phyloP scores from a whole-genome alignment of 257 asterid genomes.

The Salvia miltiorrhiza region DNA sequence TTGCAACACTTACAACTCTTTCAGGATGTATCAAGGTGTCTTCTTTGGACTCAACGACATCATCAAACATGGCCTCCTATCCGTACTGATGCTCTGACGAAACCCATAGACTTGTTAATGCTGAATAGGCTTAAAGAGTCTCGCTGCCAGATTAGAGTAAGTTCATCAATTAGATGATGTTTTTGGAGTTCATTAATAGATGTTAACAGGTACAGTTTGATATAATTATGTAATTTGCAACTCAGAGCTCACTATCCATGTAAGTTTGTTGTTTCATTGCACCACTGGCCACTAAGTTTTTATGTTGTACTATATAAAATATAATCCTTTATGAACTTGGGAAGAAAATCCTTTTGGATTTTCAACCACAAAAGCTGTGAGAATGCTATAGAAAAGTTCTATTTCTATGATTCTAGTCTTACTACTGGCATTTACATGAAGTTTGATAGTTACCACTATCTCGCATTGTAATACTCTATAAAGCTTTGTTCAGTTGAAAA shows the following conservation, averaged over 20 bases:
- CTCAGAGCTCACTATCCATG: neutral
- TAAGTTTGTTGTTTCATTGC: neutral
- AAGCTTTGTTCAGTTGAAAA: neutral
- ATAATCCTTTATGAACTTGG: neutral
- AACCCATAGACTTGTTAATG: conserved; percentile 83
- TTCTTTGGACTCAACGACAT: conserved; percentile 98
- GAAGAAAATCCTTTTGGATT: neutral
- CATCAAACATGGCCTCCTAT: conserved; percentile 99
- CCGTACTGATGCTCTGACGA: conserved; percentile 87
- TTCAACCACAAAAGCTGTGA: conserved; percentile 11
- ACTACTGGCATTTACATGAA: neutral
- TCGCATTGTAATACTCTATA: neutral
- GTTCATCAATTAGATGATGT: conserved; percentile 23
- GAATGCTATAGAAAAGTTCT: neutral
- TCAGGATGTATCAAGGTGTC: conserved; percentile 95
- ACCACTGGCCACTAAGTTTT: neutral
- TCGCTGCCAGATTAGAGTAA: conserved; percentile 79
- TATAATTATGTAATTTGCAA: neutral
- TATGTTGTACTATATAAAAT: neutral
- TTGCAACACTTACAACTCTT: conserved; percentile 21
- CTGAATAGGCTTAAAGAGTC: conserved; percentile 85
- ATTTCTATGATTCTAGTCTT: conserved; percentile 1
- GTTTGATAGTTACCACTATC: conserved; percentile 1
- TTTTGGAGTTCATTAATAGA: conserved; percentile 6
- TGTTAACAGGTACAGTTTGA: neutral